phyloP scores from a whole-genome alignment of 495 filamentous ascomycete genomes.

The Neurospora sp. region DNA sequence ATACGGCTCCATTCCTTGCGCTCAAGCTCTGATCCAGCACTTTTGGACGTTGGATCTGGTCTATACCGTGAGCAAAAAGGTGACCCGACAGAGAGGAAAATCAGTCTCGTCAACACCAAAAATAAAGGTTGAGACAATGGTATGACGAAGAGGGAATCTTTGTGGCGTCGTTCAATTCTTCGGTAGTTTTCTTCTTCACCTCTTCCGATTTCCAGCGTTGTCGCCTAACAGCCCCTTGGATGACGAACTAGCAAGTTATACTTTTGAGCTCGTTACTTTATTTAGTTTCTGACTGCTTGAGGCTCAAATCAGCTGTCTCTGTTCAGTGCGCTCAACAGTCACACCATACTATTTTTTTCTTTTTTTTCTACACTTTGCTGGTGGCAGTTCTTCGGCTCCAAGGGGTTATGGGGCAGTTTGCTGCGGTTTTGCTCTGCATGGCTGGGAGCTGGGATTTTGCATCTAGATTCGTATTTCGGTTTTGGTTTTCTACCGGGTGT shows the following conservation, averaged over 20 bases:
- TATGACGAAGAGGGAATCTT: conserved; percentile 18
- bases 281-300: not conserved
- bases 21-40: conserved; percentile 53
- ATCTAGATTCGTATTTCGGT: conserved; percentile 37
- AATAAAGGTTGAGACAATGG: conserved; percentile 27
- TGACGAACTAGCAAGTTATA: not conserved
- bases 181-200: not conserved
- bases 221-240: conserved; percentile 2
- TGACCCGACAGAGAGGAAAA: conserved; percentile 36
- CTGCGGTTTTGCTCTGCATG: conserved; percentile 43
- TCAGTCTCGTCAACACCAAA: conserved; percentile 11
- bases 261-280: not conserved
- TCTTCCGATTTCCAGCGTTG: conserved; percentile 4
- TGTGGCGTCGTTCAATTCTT: not conserved
- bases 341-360: not conserved
- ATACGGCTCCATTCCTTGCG: conserved; percentile 51
- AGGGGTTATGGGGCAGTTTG: conserved; percentile 23
- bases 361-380: conserved; percentile 2
- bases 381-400: conserved; percentile 8
- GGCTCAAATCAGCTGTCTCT: conserved; percentile 2
- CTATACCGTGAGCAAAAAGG: conserved; percentile 59
- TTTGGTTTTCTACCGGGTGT: conserved; percentile 4
- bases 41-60: conserved; percentile 57
- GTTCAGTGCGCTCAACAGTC: not conserved
- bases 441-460: conserved; percentile 43